phyloP scores from a whole-genome alignment of 306 rosid species.

The Glycine soja region DNA sequence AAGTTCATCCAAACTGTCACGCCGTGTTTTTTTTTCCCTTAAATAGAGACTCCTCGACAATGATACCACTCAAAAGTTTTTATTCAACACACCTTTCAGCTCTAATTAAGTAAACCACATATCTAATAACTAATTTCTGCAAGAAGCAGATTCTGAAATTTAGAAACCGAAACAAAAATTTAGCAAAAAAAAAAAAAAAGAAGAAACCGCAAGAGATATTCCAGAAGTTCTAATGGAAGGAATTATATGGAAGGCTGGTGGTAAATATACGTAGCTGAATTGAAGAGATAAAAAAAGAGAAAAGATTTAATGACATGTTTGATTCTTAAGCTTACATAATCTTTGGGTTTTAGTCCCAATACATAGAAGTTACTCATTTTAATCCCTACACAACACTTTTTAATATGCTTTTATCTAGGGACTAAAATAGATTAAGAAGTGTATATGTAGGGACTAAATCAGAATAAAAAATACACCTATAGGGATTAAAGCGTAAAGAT shows the following conservation, averaged over 20 bases:
- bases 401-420: too few relatives aligned
- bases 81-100: neutral
- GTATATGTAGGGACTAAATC: neutral
- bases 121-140: conserved; percentile 4
- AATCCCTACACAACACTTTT: too few relatives aligned
- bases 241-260: neutral
- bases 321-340: too few relatives aligned
- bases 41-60: neutral
- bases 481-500: too few relatives aligned
- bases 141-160: conserved; percentile 17
- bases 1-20: neutral
- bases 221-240: neutral
- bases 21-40: neutral
- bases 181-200: too few relatives aligned
- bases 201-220: neutral
- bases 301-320: too few relatives aligned
- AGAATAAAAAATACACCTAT: too few relatives aligned
- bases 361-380: too few relatives aligned
- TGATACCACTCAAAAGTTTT: conserved; percentile 1
- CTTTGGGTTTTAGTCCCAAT: too few relatives aligned
- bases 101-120: neutral
- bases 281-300: neutral
- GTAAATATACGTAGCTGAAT: neutral
- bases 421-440: too few relatives aligned
- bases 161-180: neutral